These are phyloP conservation scores for Bipolaris cookei DNA, from an alignment of 2,329 filamentous ascomycete species.

Conservation along the genomic window DNA sequence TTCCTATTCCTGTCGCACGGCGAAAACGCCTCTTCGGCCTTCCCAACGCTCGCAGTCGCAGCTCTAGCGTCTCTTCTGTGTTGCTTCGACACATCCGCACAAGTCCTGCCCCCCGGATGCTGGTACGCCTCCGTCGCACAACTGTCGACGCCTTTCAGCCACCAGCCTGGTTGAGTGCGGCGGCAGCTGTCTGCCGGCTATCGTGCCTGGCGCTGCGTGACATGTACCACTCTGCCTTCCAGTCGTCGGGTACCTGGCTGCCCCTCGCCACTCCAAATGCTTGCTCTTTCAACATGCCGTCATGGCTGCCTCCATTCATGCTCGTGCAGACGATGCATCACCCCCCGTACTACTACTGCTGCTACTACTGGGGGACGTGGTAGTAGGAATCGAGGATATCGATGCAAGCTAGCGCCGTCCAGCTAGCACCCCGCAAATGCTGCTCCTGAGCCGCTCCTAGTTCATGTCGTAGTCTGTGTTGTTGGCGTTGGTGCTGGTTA, in stretches of 20 bases:
- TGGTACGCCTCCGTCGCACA: slow-evolving; percentile 36
- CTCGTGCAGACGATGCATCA: not conserved
- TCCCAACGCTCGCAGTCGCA: slow-evolving; percentile 34
- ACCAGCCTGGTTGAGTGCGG: slow-evolving; percentile 43
- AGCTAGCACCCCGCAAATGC: slow-evolving; percentile 11
- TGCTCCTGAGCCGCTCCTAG: not conserved
- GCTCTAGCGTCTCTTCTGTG: slow-evolving; percentile 30
- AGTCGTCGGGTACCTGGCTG: slow-evolving; percentile 21
- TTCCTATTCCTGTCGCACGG: slow-evolving; percentile 37
- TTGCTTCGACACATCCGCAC: slow-evolving; percentile 25
- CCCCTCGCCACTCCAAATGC: slow-evolving; percentile 28
- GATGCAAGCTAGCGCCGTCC: slow-evolving; percentile 9
- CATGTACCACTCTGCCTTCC: slow-evolving; percentile 31
- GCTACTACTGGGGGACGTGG: no score
- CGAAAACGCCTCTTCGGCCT: slow-evolving; percentile 29
- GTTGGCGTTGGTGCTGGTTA: no score
- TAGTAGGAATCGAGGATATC: no score
- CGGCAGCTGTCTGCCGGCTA: slow-evolving; percentile 43
- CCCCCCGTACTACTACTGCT: no score
- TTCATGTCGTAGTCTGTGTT: not conserved
- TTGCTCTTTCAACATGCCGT: not conserved
- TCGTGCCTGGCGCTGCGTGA: slow-evolving; percentile 35
- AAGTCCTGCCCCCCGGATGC: slow-evolving; percentile 36
- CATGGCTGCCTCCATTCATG: not conserved
- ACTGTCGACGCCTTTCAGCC: slow-evolving; percentile 32